Evolutionary conservation across 2,329 filamentous ascomycete genomes (phyloP), one percentile per base, ranked within the genome.

Genomic region (Clarireedia homoeocarpa): DNA sequence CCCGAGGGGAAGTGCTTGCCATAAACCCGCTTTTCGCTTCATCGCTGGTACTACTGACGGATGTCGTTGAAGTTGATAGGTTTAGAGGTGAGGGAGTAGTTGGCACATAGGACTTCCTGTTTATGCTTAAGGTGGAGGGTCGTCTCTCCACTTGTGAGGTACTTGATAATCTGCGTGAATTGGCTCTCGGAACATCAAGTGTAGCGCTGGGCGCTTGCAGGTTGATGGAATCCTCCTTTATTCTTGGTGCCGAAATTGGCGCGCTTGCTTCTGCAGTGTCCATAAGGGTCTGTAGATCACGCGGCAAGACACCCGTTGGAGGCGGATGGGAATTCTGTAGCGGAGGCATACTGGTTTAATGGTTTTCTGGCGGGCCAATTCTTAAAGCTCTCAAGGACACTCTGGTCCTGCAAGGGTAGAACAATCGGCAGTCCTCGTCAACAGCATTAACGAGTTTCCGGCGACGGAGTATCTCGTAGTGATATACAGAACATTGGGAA

Each of bases 11-110:
- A 14, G 48, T 47, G 23, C 34, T 58, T 0, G 42, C 53, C 27
- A 51, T 44, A 3, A 20, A 20, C n/a, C 17, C 47, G 17, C 53
- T 55, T 27, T 55, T 55, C 12, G 38, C 46, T 44, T 56, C 59
- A 15, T 59, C 62, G 10, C 60, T 52, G 34, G 47, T 58, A 15
- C 55, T 59, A 34, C 49, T 59, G 5, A 59, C 15, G 17, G 57
- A 53, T 10, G 50, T 53, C 9, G 55, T 47, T 2, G 55, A 53
- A 6, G 64, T 59, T 4, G 64, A 61, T 9, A 64, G 61, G 50
- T 68, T 68, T 26, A 69, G 57, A n/a, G 67, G 68, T 5, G 69
- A 70, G 4, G 69, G 63, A 12, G 67, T 48, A 17, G 49, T 58
- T 1, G 68, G 66, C 12, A 60, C 57, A 53, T 71, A 68, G 20